Conservation (phyloP, 164 flowering plant genomes). For the Platanus orientalis region DNA sequence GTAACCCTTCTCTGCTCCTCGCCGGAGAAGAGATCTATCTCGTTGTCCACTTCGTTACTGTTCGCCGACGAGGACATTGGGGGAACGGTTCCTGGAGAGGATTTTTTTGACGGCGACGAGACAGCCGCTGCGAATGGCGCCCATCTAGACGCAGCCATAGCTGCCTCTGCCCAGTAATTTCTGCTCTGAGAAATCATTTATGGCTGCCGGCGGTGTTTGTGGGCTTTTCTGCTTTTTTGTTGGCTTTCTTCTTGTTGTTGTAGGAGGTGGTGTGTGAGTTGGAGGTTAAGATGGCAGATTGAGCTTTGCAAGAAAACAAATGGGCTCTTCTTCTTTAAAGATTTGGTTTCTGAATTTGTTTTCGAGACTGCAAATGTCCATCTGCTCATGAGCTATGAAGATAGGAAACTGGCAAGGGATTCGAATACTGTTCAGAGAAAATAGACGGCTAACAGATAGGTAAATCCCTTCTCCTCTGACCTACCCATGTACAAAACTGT, state of each 20-base stretch:
- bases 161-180: conserved; percentile 83
- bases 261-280: conserved; percentile 22
- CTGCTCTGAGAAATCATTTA: conserved; percentile 71
- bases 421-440: too few relatives aligned
- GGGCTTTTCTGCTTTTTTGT: conserved; percentile 23
- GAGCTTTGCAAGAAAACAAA: conserved; percentile 34
- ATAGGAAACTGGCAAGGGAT: too few relatives aligned
- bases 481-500: too few relatives aligned
- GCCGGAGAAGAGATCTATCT: conserved; percentile 75
- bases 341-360: neutral
- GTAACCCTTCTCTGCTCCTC: too few relatives aligned
- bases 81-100: conserved; percentile 27
- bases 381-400: too few relatives aligned
- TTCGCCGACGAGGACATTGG: conserved; percentile 7
- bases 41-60: conserved; percentile 61
- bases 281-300: conserved; percentile 51
- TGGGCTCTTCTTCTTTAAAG: too few relatives aligned
- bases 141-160: conserved; percentile 89
- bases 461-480: too few relatives aligned
- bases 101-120: conserved; percentile 80
- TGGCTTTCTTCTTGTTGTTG: neutral
- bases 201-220: conserved; percentile 71
- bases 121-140: conserved; percentile 58
- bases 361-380: too few relatives aligned
- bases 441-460: too few relatives aligned